These are phyloP conservation scores for Saccharomycopsis hybrid DNA, from an alignment of 1,139 yeast species.

Conservation along the genomic window DNA sequence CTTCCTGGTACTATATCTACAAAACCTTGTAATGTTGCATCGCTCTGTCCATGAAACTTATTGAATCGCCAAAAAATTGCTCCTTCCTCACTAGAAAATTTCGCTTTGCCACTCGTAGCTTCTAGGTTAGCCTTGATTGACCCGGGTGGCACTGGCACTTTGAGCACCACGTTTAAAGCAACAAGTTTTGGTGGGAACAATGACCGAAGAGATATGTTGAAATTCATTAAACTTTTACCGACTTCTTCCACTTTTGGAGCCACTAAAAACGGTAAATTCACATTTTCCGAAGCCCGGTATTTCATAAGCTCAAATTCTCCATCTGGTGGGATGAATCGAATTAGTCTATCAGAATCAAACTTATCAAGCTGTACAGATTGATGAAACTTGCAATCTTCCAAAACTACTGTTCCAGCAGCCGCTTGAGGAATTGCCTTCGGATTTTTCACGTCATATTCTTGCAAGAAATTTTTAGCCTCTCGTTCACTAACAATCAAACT, in stretches of 20 bases:
- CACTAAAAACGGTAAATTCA: constrained; percentile 67
- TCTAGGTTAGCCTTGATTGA: constrained; percentile 45
- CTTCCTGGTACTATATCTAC: constrained; percentile 36
- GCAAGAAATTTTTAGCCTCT: constrained; percentile 21
- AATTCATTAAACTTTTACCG: constrained; percentile 45
- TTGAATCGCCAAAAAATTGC: constrained; percentile 63
- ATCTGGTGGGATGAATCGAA: constrained; percentile 83
- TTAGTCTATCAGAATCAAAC: constrained; percentile 60
- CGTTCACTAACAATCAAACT: constrained; percentile 24
- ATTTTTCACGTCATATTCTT: constrained; percentile 27
- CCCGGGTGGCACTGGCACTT: constrained; percentile 67
- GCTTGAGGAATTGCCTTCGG: constrained; percentile 33
- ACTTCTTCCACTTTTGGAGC: constrained; percentile 52
- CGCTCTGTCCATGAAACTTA: constrained; percentile 63
- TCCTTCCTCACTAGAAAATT: constrained; percentile 61
- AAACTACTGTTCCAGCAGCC: constrained; percentile 44
- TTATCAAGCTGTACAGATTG: constrained; percentile 72
- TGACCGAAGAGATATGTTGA: constrained; percentile 57
- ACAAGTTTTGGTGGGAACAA: constrained; percentile 52
- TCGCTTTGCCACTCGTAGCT: constrained; percentile 59
- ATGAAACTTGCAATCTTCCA: constrained; percentile 84
- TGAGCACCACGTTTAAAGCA: constrained; percentile 60
- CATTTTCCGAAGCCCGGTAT: constrained; percentile 55
- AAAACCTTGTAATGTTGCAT: constrained; percentile 47
- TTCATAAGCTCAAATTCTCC: constrained; percentile 87